A percentile compares a stretch with the other conserved stretches of the same genome.
Conservation (phyloP, 768 basidiomycete species). For the Boletus tomentosulus region DNA sequence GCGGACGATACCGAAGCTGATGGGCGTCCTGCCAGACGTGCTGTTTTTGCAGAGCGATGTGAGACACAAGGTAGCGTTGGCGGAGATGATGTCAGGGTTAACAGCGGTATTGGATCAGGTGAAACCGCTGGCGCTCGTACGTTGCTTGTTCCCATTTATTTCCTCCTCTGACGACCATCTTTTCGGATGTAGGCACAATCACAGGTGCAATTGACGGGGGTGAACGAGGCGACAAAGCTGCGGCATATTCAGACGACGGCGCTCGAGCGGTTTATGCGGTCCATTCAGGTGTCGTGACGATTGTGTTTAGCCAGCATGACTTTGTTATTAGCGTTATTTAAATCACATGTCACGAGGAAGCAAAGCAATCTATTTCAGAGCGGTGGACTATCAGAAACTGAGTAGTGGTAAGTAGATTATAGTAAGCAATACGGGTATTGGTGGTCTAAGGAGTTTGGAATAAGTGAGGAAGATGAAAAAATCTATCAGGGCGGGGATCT, state of each 20-base stretch:
- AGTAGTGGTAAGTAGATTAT: neutral
- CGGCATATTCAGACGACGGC: constrained; percentile 62
- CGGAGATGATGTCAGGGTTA: constrained; percentile 68
- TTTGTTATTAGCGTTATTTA: constrained; percentile 22
- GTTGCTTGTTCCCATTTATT: constrained; percentile 20
- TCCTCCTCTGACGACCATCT: neutral
- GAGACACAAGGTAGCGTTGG: constrained; percentile 66
- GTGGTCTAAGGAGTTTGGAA: neutral
- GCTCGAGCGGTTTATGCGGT: constrained; percentile 61
- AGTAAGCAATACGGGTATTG: neutral
- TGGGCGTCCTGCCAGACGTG: constrained; percentile 65
- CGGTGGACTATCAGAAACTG: neutral
- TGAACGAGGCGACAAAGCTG: constrained; percentile 57
- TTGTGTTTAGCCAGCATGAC: neutral
- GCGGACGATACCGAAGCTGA: constrained; percentile 58
- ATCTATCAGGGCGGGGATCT: neutral
- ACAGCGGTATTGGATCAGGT: constrained; percentile 55
- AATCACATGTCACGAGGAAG: constrained; percentile 6
- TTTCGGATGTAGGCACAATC: constrained; percentile 32
- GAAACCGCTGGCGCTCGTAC: constrained; percentile 57
- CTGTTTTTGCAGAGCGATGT: constrained; percentile 52
- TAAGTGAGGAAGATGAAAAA: neutral
- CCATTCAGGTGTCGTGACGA: constrained; percentile 39
- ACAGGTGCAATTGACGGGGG: constrained; percentile 41
- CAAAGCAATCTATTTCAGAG: neutral